phyloP scores from a whole-genome alignment of 768 basidiomycete genomes.

The Ramaria sp. region DNA sequence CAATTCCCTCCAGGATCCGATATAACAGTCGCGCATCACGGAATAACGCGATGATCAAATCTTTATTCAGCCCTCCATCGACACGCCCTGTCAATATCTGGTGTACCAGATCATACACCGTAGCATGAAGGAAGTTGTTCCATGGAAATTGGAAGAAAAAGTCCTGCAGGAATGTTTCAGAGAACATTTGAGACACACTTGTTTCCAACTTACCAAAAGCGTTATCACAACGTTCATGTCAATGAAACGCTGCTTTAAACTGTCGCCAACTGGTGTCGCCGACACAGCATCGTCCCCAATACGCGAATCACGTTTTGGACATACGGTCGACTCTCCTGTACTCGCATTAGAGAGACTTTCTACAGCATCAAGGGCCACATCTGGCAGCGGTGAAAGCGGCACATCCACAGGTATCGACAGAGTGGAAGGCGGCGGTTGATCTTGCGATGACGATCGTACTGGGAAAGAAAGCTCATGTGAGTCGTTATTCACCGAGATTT shows the following conservation, averaged over 20 bases:
- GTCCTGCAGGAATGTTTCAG: conserved; percentile 39
- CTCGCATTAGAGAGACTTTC: not conserved
- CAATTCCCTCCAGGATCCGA: conserved; percentile 80
- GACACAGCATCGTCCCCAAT: not conserved
- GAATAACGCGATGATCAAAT: conserved; percentile 76
- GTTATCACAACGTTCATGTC: conserved; percentile 63
- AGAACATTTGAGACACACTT: not conserved
- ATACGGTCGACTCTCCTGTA: not conserved
- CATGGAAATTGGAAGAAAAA: conserved; percentile 93
- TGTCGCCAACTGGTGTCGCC: conserved; percentile 45
- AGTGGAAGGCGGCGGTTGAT: conserved; percentile 24
- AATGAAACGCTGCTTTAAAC: conserved; percentile 69
- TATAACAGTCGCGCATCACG: conserved; percentile 76
- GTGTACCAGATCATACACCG: conserved; percentile 92
- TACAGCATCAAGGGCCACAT: not conserved
- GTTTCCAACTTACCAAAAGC: conserved; percentile 50
- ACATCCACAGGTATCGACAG: conserved; percentile 21
- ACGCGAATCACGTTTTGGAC: not conserved
- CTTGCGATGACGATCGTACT: conserved; percentile 19
- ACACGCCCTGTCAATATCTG: conserved; percentile 87
- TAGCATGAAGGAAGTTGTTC: conserved; percentile 97
- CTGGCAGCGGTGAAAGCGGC: conserved; percentile 17
- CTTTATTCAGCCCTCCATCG: conserved; percentile 58
- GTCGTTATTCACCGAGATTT: conserved; percentile 69
- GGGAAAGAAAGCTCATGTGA: conserved; percentile 32